Percentiles rank a stretch among this genome's conserved stretches.
phyloP scores from a whole-genome alignment of 2,329 filamentous ascomycete species.

The Monascus ruber region DNA sequence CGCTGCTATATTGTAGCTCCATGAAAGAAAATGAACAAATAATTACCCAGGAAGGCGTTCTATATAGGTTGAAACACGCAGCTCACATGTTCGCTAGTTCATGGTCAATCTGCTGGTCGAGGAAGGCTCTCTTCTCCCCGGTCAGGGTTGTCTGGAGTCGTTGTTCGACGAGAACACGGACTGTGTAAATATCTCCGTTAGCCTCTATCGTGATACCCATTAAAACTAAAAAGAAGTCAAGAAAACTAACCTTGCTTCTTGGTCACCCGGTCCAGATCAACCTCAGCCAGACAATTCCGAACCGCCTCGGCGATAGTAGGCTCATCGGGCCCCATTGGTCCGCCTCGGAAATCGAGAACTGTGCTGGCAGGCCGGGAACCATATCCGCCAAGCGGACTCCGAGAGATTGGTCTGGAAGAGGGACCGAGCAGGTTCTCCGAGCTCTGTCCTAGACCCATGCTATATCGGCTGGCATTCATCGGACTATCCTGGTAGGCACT shows the following conservation, averaged over 20 bases:
- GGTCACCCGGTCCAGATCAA: constrained; percentile 91
- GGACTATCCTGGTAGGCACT: constrained; percentile 34
- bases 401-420: constrained; percentile 23
- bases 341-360: constrained; percentile 47
- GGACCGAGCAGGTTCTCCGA: constrained; percentile 34
- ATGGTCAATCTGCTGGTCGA: constrained; percentile 85
- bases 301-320: constrained; percentile 73
- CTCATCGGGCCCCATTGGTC: constrained; percentile 58
- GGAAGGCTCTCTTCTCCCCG: constrained; percentile 76
- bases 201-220: not conserved
- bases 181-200: constrained; percentile 20
- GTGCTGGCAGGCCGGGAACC: constrained; percentile 43
- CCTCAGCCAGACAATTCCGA: constrained; percentile 67
- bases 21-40: too few relatives aligned
- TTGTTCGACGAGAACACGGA: constrained; percentile 82
- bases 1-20: too few relatives aligned
- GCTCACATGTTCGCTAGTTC: constrained; percentile 84
- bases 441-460: constrained; percentile 32
- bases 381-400: constrained; percentile 38
- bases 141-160: constrained; percentile 78
- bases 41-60: too few relatives aligned
- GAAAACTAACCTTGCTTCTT: constrained; percentile 69
- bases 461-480: constrained; percentile 30
- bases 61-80: too few relatives aligned
- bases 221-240: not conserved